Evolutionary conservation across 116 monocot species (phyloP).

Genomic region (Zostera marina): DNA sequence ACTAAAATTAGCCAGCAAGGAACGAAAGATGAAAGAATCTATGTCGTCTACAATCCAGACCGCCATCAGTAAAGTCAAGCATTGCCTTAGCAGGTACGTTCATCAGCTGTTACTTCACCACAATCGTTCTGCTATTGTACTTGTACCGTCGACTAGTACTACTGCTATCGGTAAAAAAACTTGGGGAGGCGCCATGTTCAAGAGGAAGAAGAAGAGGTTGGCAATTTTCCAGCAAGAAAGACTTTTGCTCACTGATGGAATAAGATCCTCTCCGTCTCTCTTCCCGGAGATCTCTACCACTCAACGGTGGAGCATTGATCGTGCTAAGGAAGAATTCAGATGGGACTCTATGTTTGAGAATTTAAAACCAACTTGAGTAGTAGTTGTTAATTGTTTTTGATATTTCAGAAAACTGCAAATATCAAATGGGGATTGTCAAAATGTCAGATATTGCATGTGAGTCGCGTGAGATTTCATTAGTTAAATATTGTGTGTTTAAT

Average conservation of each 20-base stretch:
- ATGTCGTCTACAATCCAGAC: slow-evolving; percentile 10
- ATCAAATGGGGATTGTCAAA: no score
- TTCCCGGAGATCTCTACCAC: background rate
- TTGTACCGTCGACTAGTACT: background rate
- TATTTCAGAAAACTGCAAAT: background rate
- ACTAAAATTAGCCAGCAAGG: slow-evolving; percentile 54
- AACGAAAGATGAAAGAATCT: background rate
- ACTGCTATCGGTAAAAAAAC: background rate
- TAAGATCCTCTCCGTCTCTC: background rate
- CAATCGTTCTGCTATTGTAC: background rate
- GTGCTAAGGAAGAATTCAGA: slow-evolving; percentile 24
- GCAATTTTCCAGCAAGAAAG: slow-evolving; percentile 13
- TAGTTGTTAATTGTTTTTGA: background rate
- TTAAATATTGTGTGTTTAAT: no score
- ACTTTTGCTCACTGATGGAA: slow-evolving; percentile 37
- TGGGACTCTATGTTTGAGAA: slow-evolving; percentile 90
- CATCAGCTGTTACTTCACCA: background rate
- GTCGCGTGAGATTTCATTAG: no score
- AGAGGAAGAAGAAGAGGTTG: slow-evolving; percentile 20
- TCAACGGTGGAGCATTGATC: slow-evolving; percentile 5
- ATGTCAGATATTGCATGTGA: no score
- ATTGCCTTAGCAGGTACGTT: slow-evolving; percentile 3
- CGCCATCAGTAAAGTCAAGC: slow-evolving; percentile 3
- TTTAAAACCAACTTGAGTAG: slow-evolving; percentile 56
- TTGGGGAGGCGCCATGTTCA: slow-evolving; percentile 4